Evolutionary conservation across 2,329 filamentous ascomycete species (phyloP), one percentile per base, ranked within the genome.

Genomic region (Colletotrichum chrysophilum): DNA sequence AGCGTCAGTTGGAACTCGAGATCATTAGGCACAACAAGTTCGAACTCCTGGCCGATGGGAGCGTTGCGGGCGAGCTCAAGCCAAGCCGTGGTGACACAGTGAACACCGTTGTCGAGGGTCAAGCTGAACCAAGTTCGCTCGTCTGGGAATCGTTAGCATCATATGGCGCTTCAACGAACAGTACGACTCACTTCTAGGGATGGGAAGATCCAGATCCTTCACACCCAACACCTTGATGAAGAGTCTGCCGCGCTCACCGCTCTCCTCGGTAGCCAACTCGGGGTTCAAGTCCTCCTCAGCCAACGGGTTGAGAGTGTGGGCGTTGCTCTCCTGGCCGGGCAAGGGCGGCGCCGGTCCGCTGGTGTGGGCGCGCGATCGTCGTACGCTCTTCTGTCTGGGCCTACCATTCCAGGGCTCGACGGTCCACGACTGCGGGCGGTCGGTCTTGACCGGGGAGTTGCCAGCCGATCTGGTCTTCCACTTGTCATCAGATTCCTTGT

Each of bases 151-250:
- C 68, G 80, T 85, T 78, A 85, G 82, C 18, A 60, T 7, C 5
- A 64, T 43, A 4, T 18, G 14, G 18, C 14, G 24, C 75, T 43
- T 14, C 34, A 38, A 18, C 79, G 79, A 7, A 7, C 13, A 69
- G 52, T 66, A n/a, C n/a, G 9, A 30, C 68, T 89, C 90, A 97
- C 95, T 96, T 86, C 93, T 94, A 36, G 97, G 96, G 71, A 99
- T 88, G 26, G 97, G 96, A 58, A 98, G 88, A 81, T 98, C 96
- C 48, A 99, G 90, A 80, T 98, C 96, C 84, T 98, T 98, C 78
- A 98, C 96, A 60, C 96, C 96, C 84, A 98, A 94, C n/a, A 99
- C 97, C 88, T 99, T 99, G 79, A 99, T 96, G 80, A 99, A 99
- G 3, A 99, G 89, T 76, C 97, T 90, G 12, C 97, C 97, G 79